A percentile compares a stretch with the other conserved stretches of the same genome.
phyloP scores from a whole-genome alignment of 179 eudicot genomes.

The Carnegiea gigantea region DNA sequence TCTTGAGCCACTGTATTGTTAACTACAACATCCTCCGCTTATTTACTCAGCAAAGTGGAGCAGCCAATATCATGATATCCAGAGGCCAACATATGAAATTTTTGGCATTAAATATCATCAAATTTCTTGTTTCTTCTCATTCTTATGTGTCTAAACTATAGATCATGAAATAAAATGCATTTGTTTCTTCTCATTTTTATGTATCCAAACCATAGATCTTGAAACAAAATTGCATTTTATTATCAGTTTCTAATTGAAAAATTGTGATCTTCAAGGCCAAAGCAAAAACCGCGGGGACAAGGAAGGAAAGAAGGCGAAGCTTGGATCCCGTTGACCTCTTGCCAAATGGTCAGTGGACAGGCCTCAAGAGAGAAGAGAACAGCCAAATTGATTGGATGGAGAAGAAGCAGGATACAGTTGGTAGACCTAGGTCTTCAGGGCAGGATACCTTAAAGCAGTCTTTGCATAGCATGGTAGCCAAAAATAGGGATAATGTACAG shows the following conservation, averaged over 20 bases:
- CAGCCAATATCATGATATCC: too few species aligned
- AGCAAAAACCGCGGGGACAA: conserved; percentile 24
- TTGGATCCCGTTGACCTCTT: conserved; percentile 78
- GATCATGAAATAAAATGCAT: background rate
- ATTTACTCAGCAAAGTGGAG: too few species aligned
- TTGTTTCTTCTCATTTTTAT: too few species aligned
- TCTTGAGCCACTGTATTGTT: too few species aligned
- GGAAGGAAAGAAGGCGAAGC: conserved; percentile 63
- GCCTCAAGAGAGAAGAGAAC: conserved; percentile 46
- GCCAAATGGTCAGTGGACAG: conserved; percentile 59
- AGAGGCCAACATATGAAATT: too few species aligned
- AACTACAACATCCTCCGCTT: too few species aligned
- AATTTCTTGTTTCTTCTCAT: too few species aligned
- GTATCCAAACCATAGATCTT: too few species aligned
- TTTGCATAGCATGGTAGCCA: conserved; percentile 2
- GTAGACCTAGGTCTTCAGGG: conserved; percentile 24
- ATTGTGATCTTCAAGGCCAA: conserved; percentile 33
- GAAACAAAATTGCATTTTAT: background rate
- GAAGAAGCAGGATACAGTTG: conserved; percentile 58
- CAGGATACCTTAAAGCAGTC: background rate
- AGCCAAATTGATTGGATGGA: conserved; percentile 63
- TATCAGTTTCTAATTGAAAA: background rate
- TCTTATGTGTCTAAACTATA: too few species aligned
- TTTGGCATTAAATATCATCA: too few species aligned
- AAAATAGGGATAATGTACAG: conserved; percentile 18